Evolutionary conservation across 768 basidiomycete genomes (phyloP).

Genomic region (Pholiota microspora): DNA sequence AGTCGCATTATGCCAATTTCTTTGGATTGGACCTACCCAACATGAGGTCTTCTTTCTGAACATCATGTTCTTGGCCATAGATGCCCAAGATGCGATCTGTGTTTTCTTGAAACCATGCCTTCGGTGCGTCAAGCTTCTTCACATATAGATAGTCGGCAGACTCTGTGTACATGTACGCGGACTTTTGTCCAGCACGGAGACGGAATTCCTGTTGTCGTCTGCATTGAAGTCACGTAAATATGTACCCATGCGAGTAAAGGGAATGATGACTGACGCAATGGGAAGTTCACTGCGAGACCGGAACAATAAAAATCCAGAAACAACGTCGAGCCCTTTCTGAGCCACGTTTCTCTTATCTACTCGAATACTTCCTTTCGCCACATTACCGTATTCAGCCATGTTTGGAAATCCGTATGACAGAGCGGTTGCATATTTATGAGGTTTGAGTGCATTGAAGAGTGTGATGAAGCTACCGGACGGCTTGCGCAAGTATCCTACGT

Average conservation of each 20-base stretch:
- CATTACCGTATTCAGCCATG: slow-evolving; percentile 57
- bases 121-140: no score
- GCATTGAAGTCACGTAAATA: slow-evolving; percentile 24
- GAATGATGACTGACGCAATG: slow-evolving; percentile 32
- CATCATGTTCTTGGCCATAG: no score
- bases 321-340: slow-evolving; percentile 48
- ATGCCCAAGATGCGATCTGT: no score
- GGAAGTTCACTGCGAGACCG: slow-evolving; percentile 16
- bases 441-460: slow-evolving; percentile 69
- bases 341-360: slow-evolving; percentile 4
- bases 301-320: slow-evolving; percentile 43
- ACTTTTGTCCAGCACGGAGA: no score
- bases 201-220: slow-evolving; percentile 55
- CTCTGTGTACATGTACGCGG: no score
- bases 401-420: slow-evolving; percentile 42
- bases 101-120: no score
- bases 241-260: background rate
- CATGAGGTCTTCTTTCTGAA: slow-evolving; percentile 58
- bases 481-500: no score
- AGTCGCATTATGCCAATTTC: background rate
- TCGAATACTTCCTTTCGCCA: slow-evolving; percentile 38
- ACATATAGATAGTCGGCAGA: no score
- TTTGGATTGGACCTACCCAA: slow-evolving; percentile 35
- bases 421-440: no score
- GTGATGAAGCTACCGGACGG: slow-evolving; percentile 71